Percentiles rank a stretch among this genome's conserved stretches.
phyloP scores from a whole-genome alignment of 345 rosid species.

The Rhodamnia argentea region DNA sequence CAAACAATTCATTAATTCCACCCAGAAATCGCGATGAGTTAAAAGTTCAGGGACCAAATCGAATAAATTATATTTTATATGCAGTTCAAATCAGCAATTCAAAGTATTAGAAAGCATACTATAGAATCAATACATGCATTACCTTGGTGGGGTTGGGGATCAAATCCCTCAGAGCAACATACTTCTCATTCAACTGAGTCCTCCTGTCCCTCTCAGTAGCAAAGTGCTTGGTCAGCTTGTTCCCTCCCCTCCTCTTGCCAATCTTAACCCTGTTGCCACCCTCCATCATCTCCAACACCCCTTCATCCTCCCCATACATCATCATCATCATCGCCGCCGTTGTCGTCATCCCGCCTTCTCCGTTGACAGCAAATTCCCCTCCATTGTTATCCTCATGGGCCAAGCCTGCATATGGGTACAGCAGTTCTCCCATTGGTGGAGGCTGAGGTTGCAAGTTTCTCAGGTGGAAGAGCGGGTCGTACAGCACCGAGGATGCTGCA shows the following conservation, averaged over 20 bases:
- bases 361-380: neutral
- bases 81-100: neutral
- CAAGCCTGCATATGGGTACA: neutral
- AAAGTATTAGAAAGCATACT: neutral
- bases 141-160: slow-evolving; percentile 50
- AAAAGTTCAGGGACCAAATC: too few relatives aligned
- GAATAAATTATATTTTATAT: neutral
- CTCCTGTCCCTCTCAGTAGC: slow-evolving; percentile 66
- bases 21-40: neutral
- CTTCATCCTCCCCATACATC: neutral
- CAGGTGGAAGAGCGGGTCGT: neutral
- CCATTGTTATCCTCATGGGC: neutral
- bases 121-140: neutral
- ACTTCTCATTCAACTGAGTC: slow-evolving; percentile 52
- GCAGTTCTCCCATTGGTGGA: neutral
- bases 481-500: neutral
- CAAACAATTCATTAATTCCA: neutral
- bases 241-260: slow-evolving; percentile 33
- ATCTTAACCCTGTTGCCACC: slow-evolving; percentile 31
- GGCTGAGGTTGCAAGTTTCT: neutral
- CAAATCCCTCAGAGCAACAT: slow-evolving; percentile 35
- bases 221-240: slow-evolving; percentile 30
- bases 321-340: neutral
- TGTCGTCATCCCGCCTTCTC: neutral
- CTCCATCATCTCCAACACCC: neutral